Percentiles rank a stretch among this genome's conserved stretches.
These are phyloP conservation scores for Beauveria varroae DNA, from an alignment of 2,329 filamentous ascomycete species.

Conservation along the genomic window DNA sequence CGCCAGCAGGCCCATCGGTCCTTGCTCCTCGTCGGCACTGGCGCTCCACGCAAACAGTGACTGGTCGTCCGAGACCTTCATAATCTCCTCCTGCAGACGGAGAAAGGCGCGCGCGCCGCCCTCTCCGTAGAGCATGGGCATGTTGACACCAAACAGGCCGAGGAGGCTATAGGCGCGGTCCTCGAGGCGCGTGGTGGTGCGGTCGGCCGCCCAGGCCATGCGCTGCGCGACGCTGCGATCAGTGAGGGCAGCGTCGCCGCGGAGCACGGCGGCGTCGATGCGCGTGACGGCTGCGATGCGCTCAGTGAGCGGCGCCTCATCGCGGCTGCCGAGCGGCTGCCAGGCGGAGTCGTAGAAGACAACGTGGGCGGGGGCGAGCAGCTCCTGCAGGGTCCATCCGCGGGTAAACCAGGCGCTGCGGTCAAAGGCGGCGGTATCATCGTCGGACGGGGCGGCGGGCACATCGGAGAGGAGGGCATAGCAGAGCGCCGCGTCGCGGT, in stretches of 20 bases:
- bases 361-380: constrained; percentile 38
- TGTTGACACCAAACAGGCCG: constrained; percentile 19
- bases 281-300: constrained; percentile 7
- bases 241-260: not conserved
- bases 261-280: constrained; percentile 12
- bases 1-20: not conserved
- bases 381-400: constrained; percentile 60
- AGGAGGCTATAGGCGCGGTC: constrained; percentile 21
- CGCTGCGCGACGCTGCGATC: constrained; percentile 14
- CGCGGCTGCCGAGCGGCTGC: constrained; percentile 18
- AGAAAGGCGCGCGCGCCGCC: constrained; percentile 12
- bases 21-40: too few species aligned
- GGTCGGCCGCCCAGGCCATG: constrained; percentile 19
- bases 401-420: constrained; percentile 27
- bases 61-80: constrained; percentile 15
- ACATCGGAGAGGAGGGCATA: constrained; percentile 21
- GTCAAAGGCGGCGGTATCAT: constrained; percentile 5
- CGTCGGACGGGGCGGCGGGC: not conserved
- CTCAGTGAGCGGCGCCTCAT: constrained; percentile 14
- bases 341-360: constrained; percentile 24
- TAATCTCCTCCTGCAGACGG: constrained; percentile 19
- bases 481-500: constrained; percentile 18
- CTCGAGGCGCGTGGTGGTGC: constrained; percentile 18
- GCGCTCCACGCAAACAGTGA: constrained; percentile 18
- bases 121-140: constrained; percentile 21